Evolutionary conservation across 2,329 filamentous ascomycete species (phyloP).

Genomic region (Drechmeria coniospora): DNA sequence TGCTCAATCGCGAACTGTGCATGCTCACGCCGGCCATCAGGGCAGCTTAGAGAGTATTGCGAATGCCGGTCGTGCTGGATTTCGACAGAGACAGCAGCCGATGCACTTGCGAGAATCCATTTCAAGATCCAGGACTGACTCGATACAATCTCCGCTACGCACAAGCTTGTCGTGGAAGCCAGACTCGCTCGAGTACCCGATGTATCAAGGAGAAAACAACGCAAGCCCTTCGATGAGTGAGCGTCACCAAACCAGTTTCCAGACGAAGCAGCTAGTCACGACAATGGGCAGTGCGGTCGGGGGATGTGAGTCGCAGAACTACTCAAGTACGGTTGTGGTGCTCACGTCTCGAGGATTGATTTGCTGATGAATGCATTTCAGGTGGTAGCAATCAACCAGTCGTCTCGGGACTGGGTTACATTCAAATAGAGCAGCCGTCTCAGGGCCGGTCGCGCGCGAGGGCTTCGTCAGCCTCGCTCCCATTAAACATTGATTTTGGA

Average conservation of each 20-base stretch:
- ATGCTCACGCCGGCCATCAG: conserved; percentile 15
- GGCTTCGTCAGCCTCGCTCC: conserved; percentile 31
- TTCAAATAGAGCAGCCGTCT: conserved; percentile 22
- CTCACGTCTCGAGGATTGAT: background rate
- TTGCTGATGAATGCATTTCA: background rate
- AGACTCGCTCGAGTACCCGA: conserved; percentile 40
- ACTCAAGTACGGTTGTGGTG: conserved; percentile 28
- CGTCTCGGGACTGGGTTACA: conserved; percentile 29
- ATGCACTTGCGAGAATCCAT: conserved; percentile 42
- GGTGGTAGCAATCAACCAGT: conserved; percentile 3
- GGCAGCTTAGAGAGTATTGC: conserved; percentile 1
- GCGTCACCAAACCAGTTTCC: conserved; percentile 34
- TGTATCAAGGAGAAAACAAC: conserved; percentile 28
- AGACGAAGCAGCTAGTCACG: conserved; percentile 26
- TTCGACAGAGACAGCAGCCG: conserved; percentile 41
- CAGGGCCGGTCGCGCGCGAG: conserved; percentile 31
- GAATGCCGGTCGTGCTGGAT: conserved; percentile 28
- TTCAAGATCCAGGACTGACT: conserved; percentile 40
- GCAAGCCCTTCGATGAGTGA: conserved; percentile 32
- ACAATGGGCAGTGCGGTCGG: conserved; percentile 19
- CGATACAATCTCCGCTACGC: conserved; percentile 40
- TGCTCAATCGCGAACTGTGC: conserved; percentile 29
- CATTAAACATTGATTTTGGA: conserved; percentile 27
- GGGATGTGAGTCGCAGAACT: conserved; percentile 35
- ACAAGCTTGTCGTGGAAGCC: conserved; percentile 50